Conservation (phyloP, 371 early-diverging fungal genomes). For the Nematocida ausubeli region DNA sequence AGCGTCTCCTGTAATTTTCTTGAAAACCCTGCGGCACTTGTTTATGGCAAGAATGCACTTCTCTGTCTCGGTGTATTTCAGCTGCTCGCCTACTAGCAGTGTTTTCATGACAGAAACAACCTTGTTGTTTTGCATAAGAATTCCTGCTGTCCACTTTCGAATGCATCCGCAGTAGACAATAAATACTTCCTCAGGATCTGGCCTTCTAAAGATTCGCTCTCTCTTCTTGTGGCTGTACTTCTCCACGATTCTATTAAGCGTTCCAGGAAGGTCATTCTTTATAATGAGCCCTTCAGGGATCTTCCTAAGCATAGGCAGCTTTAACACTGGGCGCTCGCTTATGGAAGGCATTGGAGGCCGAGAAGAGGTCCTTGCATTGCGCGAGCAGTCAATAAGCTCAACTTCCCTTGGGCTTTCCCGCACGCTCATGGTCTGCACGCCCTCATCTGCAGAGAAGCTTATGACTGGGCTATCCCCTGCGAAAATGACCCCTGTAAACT, state of each 20-base stretch:
- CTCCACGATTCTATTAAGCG: not conserved
- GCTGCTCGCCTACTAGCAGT: not conserved
- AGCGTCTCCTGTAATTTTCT: not conserved
- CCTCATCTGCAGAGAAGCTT: not conserved
- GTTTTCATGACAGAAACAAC: not conserved
- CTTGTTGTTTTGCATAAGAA: not conserved
- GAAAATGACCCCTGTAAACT: conserved; percentile 16
- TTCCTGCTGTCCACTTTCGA: not conserved
- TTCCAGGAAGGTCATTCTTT: conserved; percentile 1
- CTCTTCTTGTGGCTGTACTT: not conserved
- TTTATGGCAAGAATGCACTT: conserved; percentile 26
- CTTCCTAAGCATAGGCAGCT: not conserved
- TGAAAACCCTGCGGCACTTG: not conserved
- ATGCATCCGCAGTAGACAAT: not conserved
- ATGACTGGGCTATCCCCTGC: not conserved
- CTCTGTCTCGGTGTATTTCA: conserved; percentile 2
- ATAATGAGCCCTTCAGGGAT: not conserved
- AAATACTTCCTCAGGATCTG: not conserved
- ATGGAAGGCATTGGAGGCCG: not conserved
- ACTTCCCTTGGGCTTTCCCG: not conserved
- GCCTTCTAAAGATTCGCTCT: conserved; percentile 3
- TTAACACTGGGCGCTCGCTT: not conserved
- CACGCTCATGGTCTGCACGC: not conserved
- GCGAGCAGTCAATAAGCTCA: conserved; percentile 10
- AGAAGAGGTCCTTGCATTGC: not conserved